These are phyloP conservation scores for Pythium brassicae DNA, from an alignment of 352 stramenopile species.

Conservation along the genomic window DNA sequence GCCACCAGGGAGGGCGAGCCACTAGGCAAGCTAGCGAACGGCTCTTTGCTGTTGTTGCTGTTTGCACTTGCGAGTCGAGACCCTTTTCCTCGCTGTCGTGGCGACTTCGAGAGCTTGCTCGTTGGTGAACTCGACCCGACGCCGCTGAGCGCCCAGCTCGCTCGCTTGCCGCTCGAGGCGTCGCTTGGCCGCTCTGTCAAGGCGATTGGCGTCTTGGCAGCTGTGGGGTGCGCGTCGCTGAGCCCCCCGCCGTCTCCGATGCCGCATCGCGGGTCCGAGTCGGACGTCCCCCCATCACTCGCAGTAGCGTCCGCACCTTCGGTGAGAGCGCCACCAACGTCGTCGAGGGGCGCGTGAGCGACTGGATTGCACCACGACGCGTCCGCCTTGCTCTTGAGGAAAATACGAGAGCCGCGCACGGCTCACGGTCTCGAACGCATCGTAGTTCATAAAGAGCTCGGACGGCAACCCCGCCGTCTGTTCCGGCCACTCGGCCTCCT, in stretches of 20 bases:
- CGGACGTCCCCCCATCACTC: not conserved
- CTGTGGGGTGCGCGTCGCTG: not conserved
- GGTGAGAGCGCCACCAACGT: not conserved
- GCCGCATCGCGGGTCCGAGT: not conserved
- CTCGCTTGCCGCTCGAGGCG: not conserved
- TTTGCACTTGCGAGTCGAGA: too few relatives aligned
- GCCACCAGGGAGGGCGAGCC: not conserved
- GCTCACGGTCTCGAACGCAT: constrained; percentile 52
- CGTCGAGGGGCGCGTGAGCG: constrained; percentile 12
- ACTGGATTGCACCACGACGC: constrained; percentile 82
- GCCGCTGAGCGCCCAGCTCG: not conserved
- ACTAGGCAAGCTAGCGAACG: not conserved
- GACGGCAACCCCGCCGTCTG: constrained; percentile 33
- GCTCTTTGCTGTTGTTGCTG: constrained; percentile 8
- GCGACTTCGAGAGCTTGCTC: not conserved
- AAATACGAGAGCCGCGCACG: constrained; percentile 36
- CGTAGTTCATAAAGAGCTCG: constrained; percentile 69
- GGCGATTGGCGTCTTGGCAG: not conserved
- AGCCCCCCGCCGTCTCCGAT: not conserved
- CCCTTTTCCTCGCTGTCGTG: not conserved
- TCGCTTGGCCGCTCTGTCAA: not conserved
- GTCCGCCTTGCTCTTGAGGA: constrained; percentile 52
- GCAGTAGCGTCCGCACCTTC: too few relatives aligned
- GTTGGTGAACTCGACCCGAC: not conserved
- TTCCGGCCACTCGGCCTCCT: constrained; percentile 22